Conservation (phyloP, 768 basidiomycete genomes). For the Crassisporium funariophilum region DNA sequence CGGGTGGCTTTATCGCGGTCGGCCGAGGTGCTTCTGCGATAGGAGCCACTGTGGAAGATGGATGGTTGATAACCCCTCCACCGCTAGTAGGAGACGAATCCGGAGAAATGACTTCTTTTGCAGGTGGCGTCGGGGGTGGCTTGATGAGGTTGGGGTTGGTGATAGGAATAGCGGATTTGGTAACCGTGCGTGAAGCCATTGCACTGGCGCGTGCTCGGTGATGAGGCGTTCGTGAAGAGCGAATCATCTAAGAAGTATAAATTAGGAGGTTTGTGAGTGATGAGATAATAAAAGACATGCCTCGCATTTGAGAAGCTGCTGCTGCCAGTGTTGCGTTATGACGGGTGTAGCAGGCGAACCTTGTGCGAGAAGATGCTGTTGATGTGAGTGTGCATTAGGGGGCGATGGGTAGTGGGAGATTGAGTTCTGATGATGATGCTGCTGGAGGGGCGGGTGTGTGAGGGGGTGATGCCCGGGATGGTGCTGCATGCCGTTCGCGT, state of each 20-base stretch:
- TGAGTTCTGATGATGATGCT: constrained; percentile 83
- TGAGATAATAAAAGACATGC: constrained; percentile 38
- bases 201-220: constrained; percentile 96
- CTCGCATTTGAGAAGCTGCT: constrained; percentile 91
- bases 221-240: constrained; percentile 85
- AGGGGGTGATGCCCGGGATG: constrained; percentile 59
- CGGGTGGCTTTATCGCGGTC: constrained; percentile 63
- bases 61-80: constrained; percentile 52
- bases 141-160: constrained; percentile 83
- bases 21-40: constrained; percentile 67
- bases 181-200: constrained; percentile 84
- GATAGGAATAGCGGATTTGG: constrained; percentile 89
- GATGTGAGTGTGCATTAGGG: constrained; percentile 65
- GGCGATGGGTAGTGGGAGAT: constrained; percentile 79
- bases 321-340: constrained; percentile 87
- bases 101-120: constrained; percentile 36
- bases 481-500: constrained; percentile 76
- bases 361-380: constrained; percentile 56
- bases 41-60: constrained; percentile 77
- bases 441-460: constrained; percentile 55
- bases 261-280: constrained; percentile 30
- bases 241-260: constrained; percentile 61
- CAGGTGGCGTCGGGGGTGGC: constrained; percentile 46
- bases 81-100: constrained; percentile 33
- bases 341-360: constrained; percentile 65